These are phyloP conservation scores for Chalciporus sp. DNA, from an alignment of 1,284 basidiomycete species.

Conservation along the genomic window DNA sequence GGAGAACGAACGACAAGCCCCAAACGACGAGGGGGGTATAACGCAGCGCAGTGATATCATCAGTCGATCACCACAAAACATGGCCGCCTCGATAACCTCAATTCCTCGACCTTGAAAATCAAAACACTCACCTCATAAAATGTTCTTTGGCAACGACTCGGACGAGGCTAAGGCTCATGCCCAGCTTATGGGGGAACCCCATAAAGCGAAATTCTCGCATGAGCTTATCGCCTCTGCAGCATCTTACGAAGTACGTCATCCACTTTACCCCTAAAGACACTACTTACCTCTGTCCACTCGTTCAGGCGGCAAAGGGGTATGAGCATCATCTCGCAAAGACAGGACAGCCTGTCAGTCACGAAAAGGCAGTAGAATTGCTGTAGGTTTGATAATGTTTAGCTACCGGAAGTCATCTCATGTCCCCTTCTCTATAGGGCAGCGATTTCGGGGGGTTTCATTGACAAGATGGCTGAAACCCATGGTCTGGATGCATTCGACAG, in stretches of 20 bases:
- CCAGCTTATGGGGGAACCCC: constrained; percentile 16
- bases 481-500: constrained; percentile 22
- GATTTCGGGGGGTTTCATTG: constrained; percentile 28
- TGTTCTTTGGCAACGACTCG: constrained; percentile 29
- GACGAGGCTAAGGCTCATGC: constrained; percentile 23
- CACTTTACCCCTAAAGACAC: neutral
- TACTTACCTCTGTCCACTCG: neutral
- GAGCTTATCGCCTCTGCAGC: constrained; percentile 30
- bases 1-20: neutral
- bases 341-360: constrained; percentile 27
- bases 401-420: neutral
- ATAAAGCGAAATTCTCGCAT: constrained; percentile 29
- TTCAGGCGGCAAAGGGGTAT: constrained; percentile 34
- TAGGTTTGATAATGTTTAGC: constrained; percentile 5
- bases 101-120: neutral
- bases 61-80: neutral
- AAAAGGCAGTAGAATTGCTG: constrained; percentile 29
- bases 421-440: constrained; percentile 20
- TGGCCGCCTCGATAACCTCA: neutral
- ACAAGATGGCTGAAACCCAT: constrained; percentile 28
- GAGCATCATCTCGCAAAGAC: constrained; percentile 20
- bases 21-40: neutral
- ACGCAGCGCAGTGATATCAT: neutral
- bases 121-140: constrained; percentile 1
- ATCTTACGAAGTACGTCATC: constrained; percentile 24